phyloP scores from a whole-genome alignment of 2,329 filamentous ascomycete species.

The Xylaria sp. region DNA sequence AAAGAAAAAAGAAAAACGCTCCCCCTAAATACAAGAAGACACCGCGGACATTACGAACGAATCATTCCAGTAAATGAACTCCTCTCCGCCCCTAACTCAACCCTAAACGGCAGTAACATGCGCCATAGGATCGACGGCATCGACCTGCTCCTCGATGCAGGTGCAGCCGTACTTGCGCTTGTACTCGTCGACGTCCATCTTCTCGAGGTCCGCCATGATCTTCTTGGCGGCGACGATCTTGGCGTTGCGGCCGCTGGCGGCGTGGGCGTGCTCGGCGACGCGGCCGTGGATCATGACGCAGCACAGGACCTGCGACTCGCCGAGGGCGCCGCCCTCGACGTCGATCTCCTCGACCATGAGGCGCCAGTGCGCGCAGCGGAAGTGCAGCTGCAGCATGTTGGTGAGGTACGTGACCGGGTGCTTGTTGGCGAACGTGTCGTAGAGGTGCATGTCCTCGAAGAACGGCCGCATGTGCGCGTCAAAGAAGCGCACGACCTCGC shows the following conservation, averaged over 20 bases:
- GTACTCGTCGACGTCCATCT: constrained; percentile 58
- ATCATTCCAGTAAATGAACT: neutral
- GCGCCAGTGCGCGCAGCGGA: constrained; percentile 65
- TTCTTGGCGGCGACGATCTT: constrained; percentile 68
- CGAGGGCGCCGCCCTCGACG: constrained; percentile 41
- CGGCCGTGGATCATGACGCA: constrained; percentile 76
- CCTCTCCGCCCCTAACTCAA: neutral
- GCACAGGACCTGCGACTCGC: constrained; percentile 62
- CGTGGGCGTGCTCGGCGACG: constrained; percentile 64
- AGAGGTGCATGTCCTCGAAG: constrained; percentile 84
- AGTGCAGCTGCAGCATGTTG: constrained; percentile 63
- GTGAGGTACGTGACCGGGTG: constrained; percentile 80
- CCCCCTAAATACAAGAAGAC: neutral
- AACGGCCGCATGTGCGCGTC: constrained; percentile 71
- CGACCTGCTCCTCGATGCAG: constrained; percentile 48
- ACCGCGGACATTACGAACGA: too few relatives aligned
- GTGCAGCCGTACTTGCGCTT: constrained; percentile 62
- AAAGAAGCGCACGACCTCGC: constrained; percentile 76
- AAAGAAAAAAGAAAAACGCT: too few relatives aligned
- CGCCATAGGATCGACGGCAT: constrained; percentile 10
- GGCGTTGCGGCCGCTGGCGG: constrained; percentile 70
- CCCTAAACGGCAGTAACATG: constrained; percentile 23
- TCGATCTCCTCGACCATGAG: constrained; percentile 56
- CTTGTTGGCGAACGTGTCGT: constrained; percentile 83
- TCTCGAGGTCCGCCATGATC: constrained; percentile 53